A percentile compares a stretch with the other conserved stretches of the same genome.
These are phyloP conservation scores for Madurella mycetomatis DNA, from an alignment of 2,329 filamentous ascomycete genomes.

Conservation along the genomic window DNA sequence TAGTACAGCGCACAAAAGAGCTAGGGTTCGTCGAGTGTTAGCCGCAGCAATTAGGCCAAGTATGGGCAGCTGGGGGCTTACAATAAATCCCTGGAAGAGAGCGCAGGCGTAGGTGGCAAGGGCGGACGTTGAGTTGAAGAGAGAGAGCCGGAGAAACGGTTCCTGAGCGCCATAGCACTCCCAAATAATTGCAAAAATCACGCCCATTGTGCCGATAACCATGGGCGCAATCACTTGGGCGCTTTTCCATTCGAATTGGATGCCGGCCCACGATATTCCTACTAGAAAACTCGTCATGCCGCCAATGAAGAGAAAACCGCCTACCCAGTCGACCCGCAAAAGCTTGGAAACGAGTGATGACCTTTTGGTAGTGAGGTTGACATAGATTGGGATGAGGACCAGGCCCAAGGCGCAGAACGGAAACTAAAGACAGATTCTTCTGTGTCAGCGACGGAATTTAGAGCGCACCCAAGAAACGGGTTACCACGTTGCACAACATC, in stretches of 20 bases:
- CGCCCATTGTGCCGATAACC: slow-evolving; percentile 38
- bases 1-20: slow-evolving; percentile 34
- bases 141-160: slow-evolving; percentile 31
- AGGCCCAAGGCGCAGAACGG: slow-evolving; percentile 40
- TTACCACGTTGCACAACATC: too few relatives aligned
- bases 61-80: slow-evolving; percentile 18
- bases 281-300: slow-evolving; percentile 43
- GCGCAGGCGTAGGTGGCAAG: slow-evolving; percentile 31
- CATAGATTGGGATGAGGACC: slow-evolving; percentile 37
- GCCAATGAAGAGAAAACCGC: slow-evolving; percentile 41
- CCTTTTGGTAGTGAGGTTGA: slow-evolving; percentile 35
- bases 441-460: too few relatives aligned
- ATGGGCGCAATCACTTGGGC: slow-evolving; percentile 40
- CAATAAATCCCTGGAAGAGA: slow-evolving; percentile 32
- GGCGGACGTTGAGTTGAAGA: slow-evolving; percentile 31
- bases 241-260: slow-evolving; percentile 40
- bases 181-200: slow-evolving; percentile 36
- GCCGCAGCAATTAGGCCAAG: neutral
- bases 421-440: slow-evolving; percentile 25
- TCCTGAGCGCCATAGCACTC: slow-evolving; percentile 31
- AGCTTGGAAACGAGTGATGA: slow-evolving; percentile 34
- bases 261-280: slow-evolving; percentile 45
- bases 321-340: slow-evolving; percentile 42
- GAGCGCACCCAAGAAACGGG: too few relatives aligned
- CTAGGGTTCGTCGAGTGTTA: neutral